These are phyloP conservation scores for Sesbania bispinosa DNA, from an alignment of 306 rosid genomes.

Conservation along the genomic window DNA sequence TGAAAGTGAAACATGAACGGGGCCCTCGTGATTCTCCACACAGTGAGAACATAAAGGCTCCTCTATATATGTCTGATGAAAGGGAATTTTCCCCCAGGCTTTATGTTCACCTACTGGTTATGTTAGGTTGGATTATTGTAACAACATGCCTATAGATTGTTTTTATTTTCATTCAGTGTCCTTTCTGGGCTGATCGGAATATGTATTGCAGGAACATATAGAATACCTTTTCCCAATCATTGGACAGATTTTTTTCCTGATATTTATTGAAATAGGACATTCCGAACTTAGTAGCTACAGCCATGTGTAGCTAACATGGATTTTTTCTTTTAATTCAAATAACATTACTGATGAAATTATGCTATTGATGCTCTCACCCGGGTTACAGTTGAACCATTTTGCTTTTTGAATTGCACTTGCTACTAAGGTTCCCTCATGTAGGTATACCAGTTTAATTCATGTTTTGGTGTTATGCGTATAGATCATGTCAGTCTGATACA, in stretches of 20 bases:
- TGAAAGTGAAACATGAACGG: constrained; percentile 13
- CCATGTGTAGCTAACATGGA: constrained; percentile 5
- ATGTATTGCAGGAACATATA: constrained; percentile 28
- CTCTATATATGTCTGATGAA: constrained; percentile 19
- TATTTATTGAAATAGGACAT: constrained; percentile 34
- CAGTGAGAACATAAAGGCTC: constrained; percentile 18
- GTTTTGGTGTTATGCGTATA: too few relatives aligned
- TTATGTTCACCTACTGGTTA: constrained; percentile 24
- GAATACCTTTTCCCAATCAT: constrained; percentile 29
- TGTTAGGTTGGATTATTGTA: constrained; percentile 29
- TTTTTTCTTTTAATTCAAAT: neutral
- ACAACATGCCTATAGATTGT: constrained; percentile 33
- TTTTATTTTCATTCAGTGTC: constrained; percentile 31
- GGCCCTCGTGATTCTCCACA: constrained; percentile 26
- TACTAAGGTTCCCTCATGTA: neutral
- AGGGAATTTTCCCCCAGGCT: constrained; percentile 27
- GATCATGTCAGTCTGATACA: too few relatives aligned
- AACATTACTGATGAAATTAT: neutral
- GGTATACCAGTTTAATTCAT: too few relatives aligned
- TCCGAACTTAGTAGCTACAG: constrained; percentile 17
- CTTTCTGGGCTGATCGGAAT: constrained; percentile 32
- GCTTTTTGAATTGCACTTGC: neutral
- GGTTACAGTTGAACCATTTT: neutral
- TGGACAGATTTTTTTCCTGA: constrained; percentile 24
- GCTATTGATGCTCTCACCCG: neutral